Percentiles rank a stretch among this genome's conserved stretches.
Evolutionary conservation across 139 green algal species (phyloP).

Genomic region (Closterium sp.): DNA sequence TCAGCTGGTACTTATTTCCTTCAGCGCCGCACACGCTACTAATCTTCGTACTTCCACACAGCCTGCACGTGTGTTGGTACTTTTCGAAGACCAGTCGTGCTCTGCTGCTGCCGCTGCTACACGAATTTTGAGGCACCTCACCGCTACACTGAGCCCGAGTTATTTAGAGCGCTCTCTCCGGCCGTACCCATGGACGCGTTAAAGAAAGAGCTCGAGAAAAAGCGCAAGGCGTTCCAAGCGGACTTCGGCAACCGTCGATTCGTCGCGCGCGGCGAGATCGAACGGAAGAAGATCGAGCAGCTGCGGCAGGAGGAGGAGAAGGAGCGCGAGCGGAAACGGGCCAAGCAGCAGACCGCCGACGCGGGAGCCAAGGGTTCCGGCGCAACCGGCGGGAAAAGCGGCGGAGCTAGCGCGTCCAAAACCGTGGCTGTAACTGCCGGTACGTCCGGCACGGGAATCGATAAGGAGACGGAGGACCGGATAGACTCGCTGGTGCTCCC

Average conservation of each 20-base stretch:
- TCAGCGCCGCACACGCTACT: neutral
- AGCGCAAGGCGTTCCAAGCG: conserved; percentile 22
- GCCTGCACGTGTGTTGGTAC: no score
- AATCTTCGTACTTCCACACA: neutral
- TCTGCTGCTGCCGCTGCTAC: no score
- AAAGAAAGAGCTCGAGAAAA: conserved; percentile 40
- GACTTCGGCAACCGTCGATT: conserved; percentile 37
- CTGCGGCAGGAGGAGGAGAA: conserved; percentile 27
- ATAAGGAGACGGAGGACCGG: conserved; percentile 1
- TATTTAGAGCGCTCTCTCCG: neutral
- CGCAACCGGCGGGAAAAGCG: neutral
- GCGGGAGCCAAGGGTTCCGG: neutral
- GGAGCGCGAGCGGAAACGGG: conserved; percentile 24
- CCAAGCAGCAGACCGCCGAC: conserved; percentile 11
- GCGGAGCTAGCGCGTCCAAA: neutral
- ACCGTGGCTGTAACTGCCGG: neutral
- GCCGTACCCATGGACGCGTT: conserved; percentile 24
- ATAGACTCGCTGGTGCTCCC: conserved; percentile 54
- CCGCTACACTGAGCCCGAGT: neutral
- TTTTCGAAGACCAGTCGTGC: no score
- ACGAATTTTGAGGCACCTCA: no score
- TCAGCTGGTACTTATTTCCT: no score
- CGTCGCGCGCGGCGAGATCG: conserved; percentile 28
- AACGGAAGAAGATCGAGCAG: conserved; percentile 35
- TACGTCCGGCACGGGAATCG: neutral